Base-by-base conservation (phyloP, 441 rosid species). In the Sinapis alba region DNA sequence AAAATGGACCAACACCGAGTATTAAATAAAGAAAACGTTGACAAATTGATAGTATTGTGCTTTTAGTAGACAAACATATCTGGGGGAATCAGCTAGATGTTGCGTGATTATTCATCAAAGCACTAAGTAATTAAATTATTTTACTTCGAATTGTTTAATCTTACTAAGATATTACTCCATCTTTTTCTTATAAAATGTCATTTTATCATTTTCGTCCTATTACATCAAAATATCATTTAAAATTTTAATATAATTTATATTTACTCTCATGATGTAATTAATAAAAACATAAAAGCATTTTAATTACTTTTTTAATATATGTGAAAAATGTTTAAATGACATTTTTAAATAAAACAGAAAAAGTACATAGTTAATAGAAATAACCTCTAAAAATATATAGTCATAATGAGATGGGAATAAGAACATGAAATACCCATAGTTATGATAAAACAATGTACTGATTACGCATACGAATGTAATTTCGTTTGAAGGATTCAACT, bases 91-190 rank as follows among this genome's bases (percentile, higher is more conserved):
- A 58, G 47, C 15, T 65, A 27, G 43, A 32, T 41, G 36, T 77
- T 64, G 76, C 76, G 72, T 77, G 62, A 47, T 54, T 57, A 65
- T 65, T 77, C 76, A 59, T 60, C 72, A 71, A 77, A 65, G 72
- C 73, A 76, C 76, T 70, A 71, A 34, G 19, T 51, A 32, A 28
- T 23, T 27, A 6, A 24, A 32, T 77, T 15, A 30, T 9, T 58
- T 65, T 34, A 50, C 50, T 21, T 4, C 21, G 9, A 16, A 19
- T 20, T 38, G n/a, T 53, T 62, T 15, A 41, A 23, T 18, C 26
- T 9, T 43, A n/a, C 20, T 62, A 10, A 45, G 50, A n/a, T 43
- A 43, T 43, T 13, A 6, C 6, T 38, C 57, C 27, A 6, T 2
- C 3, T 41, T 3, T 24, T 24, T 24, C 27, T 24, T 24, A 24